Evolutionary conservation across 2,329 filamentous ascomycete genomes (phyloP).

Genomic region (Colletotrichum ledebouriae): DNA sequence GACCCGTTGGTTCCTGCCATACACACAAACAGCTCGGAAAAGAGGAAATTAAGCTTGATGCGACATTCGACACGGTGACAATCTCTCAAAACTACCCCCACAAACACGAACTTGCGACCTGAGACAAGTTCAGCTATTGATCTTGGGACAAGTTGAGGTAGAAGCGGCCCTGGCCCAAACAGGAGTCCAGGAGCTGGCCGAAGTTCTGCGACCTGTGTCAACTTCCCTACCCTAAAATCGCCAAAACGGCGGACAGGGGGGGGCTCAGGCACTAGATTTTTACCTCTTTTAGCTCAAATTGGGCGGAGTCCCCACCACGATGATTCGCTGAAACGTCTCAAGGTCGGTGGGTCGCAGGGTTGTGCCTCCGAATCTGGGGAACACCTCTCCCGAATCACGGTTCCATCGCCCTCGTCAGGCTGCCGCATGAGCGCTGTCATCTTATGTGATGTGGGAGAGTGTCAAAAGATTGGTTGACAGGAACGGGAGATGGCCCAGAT

Average conservation of each 20-base stretch:
- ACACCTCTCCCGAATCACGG: conserved; percentile 6
- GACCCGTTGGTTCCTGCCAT: no score
- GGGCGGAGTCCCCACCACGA: conserved; percentile 13
- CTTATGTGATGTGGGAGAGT: conserved; percentile 22
- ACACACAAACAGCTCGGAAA: neutral
- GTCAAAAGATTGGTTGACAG: conserved; percentile 34
- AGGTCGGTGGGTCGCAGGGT: conserved; percentile 31
- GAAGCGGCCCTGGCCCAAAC: conserved; percentile 32
- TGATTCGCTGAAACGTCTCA: conserved; percentile 42
- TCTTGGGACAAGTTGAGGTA: neutral
- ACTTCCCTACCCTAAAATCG: neutral
- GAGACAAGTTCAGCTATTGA: conserved; percentile 10
- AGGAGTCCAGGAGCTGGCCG: conserved; percentile 32
- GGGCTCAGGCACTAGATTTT: neutral
- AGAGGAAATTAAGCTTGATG: conserved; percentile 34
- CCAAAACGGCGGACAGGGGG: neutral
- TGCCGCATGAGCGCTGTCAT: conserved; percentile 29
- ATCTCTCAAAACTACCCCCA: conserved; percentile 19
- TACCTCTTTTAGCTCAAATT: neutral
- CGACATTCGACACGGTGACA: conserved; percentile 16
- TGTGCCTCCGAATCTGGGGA: conserved; percentile 34
- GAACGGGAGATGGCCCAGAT: conserved; percentile 34
- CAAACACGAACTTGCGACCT: conserved; percentile 26
- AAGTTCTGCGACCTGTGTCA: conserved; percentile 29
- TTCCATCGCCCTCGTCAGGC: conserved; percentile 24